A percentile compares a stretch with the other conserved stretches of the same genome.
phyloP scores from a whole-genome alignment of 2,329 filamentous ascomycete genomes.

The Apiospora marii region DNA sequence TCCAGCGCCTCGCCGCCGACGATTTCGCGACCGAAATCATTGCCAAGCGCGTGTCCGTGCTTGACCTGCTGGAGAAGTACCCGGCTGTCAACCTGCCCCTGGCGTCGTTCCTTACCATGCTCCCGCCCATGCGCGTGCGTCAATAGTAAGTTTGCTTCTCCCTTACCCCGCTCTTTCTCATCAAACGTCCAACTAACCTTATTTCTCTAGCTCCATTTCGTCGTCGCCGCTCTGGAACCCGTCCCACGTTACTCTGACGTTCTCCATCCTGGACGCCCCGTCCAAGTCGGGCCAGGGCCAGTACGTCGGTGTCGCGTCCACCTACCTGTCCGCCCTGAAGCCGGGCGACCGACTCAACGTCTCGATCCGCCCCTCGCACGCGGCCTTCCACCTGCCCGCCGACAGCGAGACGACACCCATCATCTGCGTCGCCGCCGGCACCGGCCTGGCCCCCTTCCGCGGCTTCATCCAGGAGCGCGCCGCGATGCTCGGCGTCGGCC shows the following conservation, averaged over 20 bases:
- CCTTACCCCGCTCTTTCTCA: neutral
- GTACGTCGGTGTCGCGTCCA: conserved; percentile 48
- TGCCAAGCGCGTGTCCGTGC: conserved; percentile 47
- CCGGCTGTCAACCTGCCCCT: conserved; percentile 50
- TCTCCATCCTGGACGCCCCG: conserved; percentile 57
- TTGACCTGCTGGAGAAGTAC: conserved; percentile 39
- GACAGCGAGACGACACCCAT: conserved; percentile 49
- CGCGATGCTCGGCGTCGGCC: conserved; percentile 36
- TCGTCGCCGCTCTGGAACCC: conserved; percentile 59
- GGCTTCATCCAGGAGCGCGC: conserved; percentile 57
- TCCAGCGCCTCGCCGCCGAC: neutral
- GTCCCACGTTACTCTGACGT: conserved; percentile 59
- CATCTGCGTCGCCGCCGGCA: conserved; percentile 44
- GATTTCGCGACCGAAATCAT: conserved; percentile 10
- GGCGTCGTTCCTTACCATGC: conserved; percentile 58
- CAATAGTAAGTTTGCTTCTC: conserved; percentile 53
- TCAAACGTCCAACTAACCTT: neutral
- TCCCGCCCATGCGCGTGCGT: conserved; percentile 68
- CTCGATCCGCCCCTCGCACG: conserved; percentile 29
- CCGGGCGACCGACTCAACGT: conserved; percentile 26
- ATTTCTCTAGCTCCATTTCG: conserved; percentile 58
- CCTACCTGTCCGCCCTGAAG: conserved; percentile 48
- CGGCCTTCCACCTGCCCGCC: conserved; percentile 37
- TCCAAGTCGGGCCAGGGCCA: conserved; percentile 38
- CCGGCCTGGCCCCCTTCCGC: conserved; percentile 55